Evolutionary conservation across 805 yeast species (phyloP).

Genomic region (Candida vartiovaarae): DNA sequence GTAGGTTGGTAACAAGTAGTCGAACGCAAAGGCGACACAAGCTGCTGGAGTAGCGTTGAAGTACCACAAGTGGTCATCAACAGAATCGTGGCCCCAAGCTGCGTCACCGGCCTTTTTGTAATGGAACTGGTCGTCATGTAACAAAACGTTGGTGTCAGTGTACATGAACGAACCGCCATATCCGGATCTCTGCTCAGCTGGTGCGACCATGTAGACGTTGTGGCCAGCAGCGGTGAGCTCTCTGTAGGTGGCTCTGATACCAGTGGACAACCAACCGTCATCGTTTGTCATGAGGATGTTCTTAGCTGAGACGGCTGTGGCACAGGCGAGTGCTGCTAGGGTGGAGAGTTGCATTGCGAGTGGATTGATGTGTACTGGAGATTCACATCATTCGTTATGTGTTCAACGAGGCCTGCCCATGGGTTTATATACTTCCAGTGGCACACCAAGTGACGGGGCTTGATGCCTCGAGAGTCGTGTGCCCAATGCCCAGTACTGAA

Average conservation of each 20-base stretch:
- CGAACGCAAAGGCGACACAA: constrained; percentile 41
- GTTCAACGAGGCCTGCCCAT: too few relatives aligned
- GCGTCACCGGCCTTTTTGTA: constrained; percentile 43
- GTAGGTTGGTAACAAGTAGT: constrained; percentile 39
- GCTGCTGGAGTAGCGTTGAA: constrained; percentile 52
- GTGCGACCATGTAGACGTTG: constrained; percentile 43
- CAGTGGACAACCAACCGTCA: constrained; percentile 51
- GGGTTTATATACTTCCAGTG: too few relatives aligned
- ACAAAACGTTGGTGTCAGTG: constrained; percentile 26
- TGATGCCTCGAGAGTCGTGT: too few relatives aligned
- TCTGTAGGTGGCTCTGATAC: constrained; percentile 48
- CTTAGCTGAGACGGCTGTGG: constrained; percentile 23
- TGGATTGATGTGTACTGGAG: too few relatives aligned
- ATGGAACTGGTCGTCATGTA: constrained; percentile 39
- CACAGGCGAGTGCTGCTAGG: constrained; percentile 6
- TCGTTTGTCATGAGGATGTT: constrained; percentile 47
- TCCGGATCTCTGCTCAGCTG: constrained; percentile 45
- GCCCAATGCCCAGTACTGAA: too few relatives aligned
- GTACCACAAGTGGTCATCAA: constrained; percentile 41
- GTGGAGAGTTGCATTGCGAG: constrained; percentile 9
- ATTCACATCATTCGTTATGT: too few relatives aligned
- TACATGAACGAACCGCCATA: constrained; percentile 10
- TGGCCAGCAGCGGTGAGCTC: constrained; percentile 41
- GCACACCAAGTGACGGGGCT: too few relatives aligned
- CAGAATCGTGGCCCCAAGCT: constrained; percentile 46